Base-by-base conservation (phyloP, 2,329 filamentous ascomycete genomes). In the Ceratocystis albifundus region DNA sequence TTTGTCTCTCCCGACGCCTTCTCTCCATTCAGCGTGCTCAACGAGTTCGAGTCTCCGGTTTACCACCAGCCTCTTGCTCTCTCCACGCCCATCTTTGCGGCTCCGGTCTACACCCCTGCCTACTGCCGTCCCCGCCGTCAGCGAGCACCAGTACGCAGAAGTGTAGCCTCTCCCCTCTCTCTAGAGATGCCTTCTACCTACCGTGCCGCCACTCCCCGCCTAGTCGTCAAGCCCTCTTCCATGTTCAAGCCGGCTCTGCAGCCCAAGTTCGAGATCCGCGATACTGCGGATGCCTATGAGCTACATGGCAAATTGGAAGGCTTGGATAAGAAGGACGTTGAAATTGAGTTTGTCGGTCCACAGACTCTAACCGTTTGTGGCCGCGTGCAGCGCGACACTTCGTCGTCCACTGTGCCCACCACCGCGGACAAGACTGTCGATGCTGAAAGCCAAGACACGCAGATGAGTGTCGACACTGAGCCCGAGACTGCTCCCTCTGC, bases 291-390 rank as follows among this genome's bases (percentile, higher is more conserved):
- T 15, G 72, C 75, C 67, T 89, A 88, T 73, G 83, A 88, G 75
- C 82, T 89, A 17, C 83, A 88, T 71, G 87, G 86, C 71, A 86
- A 89, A 74, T 80, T 89, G 3, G 85, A 86, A 0, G 87, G 87
- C 64, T 78, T 88, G 69, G 80, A 84, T 63, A 84, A 86, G 74
- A 83, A 87, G 71, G 78, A 88, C 72, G 75, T 89, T 72, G 78
- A 80, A 72, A 84, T 89, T 73, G 86, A 89, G 72, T 89, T 88
- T 78, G 83, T 81, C 68, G 85, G 88, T 73, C 76, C 79, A 30
- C 82, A 85, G 74, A 88, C 85, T 8, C 76, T 89, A 10, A 80
- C 82, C 66, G 78, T 89, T 73, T 80, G 80, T 65, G 87, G 87
- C 69, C 46, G 30, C 0, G 30, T 64, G 2, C 28, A 53, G 46